Conservation (phyloP, 1,284 basidiomycete species). For the Chalciporus sp. region DNA sequence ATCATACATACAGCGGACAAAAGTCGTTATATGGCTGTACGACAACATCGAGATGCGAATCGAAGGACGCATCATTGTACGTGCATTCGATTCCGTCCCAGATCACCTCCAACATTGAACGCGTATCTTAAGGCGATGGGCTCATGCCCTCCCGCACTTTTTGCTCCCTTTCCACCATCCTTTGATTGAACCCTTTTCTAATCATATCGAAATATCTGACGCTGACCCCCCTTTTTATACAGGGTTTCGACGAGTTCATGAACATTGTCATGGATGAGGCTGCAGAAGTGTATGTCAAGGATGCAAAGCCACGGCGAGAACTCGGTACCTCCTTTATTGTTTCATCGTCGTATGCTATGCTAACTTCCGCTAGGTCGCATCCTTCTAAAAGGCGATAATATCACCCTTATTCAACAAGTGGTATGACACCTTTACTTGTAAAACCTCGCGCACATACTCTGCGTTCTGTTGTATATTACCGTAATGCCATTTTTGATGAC, state of each 20-base stretch:
- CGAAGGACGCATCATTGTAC: slow-evolving; percentile 94
- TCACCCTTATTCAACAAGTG: slow-evolving; percentile 88
- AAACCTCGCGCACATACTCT: slow-evolving; percentile 12
- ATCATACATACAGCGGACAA: slow-evolving; percentile 61
- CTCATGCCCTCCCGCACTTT: slow-evolving; percentile 2
- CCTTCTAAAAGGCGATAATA: slow-evolving; percentile 94
- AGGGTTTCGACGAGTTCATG: slow-evolving; percentile 99
- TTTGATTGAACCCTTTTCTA: background rate
- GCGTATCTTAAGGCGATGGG: slow-evolving; percentile 30
- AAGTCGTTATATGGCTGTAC: slow-evolving; percentile 94
- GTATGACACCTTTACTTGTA: slow-evolving; percentile 29
- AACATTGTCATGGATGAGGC: slow-evolving; percentile 98
- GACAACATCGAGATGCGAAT: slow-evolving; percentile 97
- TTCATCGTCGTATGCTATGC: background rate
- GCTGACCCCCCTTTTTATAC: slow-evolving; percentile 13
- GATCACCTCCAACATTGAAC: slow-evolving; percentile 30
- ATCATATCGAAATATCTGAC: background rate
- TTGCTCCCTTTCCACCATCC: background rate
- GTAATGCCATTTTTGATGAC: slow-evolving; percentile 4
- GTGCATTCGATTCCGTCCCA: slow-evolving; percentile 40
- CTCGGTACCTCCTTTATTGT: slow-evolving; percentile 52
- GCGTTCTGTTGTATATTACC: slow-evolving; percentile 24
- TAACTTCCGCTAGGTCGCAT: slow-evolving; percentile 70
- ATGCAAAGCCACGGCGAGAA: slow-evolving; percentile 80
- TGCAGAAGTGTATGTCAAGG: slow-evolving; percentile 89